Percentiles rank a stretch among this genome's conserved stretches.
These are phyloP conservation scores for Skeletonema marinoi DNA, from an alignment of 108 stramenopile genomes.

Conservation along the genomic window DNA sequence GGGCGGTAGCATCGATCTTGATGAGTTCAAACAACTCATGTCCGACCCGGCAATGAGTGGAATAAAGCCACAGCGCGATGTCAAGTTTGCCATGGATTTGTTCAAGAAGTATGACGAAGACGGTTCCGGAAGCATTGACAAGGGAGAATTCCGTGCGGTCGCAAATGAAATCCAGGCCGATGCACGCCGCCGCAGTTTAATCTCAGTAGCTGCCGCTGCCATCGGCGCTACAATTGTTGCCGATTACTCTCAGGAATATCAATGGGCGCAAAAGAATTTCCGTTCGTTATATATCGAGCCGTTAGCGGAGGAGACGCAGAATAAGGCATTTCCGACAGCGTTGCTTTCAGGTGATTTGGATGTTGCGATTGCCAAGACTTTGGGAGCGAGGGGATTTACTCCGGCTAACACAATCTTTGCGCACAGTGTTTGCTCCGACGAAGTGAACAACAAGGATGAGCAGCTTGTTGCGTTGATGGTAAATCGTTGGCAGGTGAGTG, in stretches of 20 bases:
- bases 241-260: slow-evolving; percentile 11
- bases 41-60: slow-evolving; percentile 6
- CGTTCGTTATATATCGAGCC: slow-evolving; percentile 10
- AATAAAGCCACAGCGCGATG: not conserved
- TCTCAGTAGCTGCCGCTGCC: slow-evolving; percentile 9
- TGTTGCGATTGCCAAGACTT: slow-evolving; percentile 13
- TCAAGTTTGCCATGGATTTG: not conserved
- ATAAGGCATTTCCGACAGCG: slow-evolving; percentile 13
- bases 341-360: slow-evolving; percentile 10
- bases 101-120: slow-evolving; percentile 18
- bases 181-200: not conserved
- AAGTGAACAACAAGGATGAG: slow-evolving; percentile 8
- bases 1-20: slow-evolving; percentile 6
- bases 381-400: slow-evolving; percentile 4
- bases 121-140: slow-evolving; percentile 7
- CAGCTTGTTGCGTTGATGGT: not conserved
- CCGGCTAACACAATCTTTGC: slow-evolving; percentile 5
- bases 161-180: slow-evolving; percentile 6
- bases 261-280: slow-evolving; percentile 18
- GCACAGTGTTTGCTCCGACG: slow-evolving; percentile 9
- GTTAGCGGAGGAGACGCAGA: slow-evolving; percentile 3
- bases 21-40: slow-evolving; percentile 15
- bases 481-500: slow-evolving; percentile 14
- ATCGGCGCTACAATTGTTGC: slow-evolving; percentile 9
- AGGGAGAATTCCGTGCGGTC: slow-evolving; percentile 8